Base-by-base conservation (phyloP, 805 yeast genomes). In the Lachancea thermotolerans region DNA sequence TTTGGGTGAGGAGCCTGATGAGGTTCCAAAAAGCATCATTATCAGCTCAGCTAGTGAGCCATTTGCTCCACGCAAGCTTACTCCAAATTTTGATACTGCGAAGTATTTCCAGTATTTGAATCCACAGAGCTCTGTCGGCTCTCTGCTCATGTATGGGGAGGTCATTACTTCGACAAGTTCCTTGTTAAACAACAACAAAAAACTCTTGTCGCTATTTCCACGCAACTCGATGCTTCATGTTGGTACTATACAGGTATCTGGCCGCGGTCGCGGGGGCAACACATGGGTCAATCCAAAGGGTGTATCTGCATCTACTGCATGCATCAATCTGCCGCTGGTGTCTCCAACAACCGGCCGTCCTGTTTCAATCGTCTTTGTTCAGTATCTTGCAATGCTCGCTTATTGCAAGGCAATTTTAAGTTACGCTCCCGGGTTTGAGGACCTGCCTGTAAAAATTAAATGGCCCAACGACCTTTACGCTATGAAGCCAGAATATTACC, bases 391-490 rank as follows among this genome's bases (percentile, higher is more conserved):
- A 7, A 80, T 93, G 45, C 65, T 93, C 50, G 96, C 98, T 0
- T 74, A 84, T 42, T 82, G 90, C 9, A 87, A 85, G 59, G 86
- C 95, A 25, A 73, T 91, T 14, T 63, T 77, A 31, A 69, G 78
- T 2, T 79, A 88, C 55, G 64, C 64, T 2, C 70, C 65, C 7
- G 88, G 85, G 0, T 87, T 82, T 59, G 81, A 79, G 16, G 82
- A 79, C 38, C 65, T 93, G 53, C 97, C 96, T 0, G 71, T 91
- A 12, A 74, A 79, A 41, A 74, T 93, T 48, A 93, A 93, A 61
- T 93, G 99, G 99, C 99, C 99, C 1, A 93, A 93, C 61, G 99
- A 93, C 63, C 68, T 93, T 11, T 93, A 87, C 59, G 79, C 83
- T 3, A 60, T 79, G 54, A 79, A 77, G 45, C 95, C 95, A 0